Evolutionary conservation across 1,284 basidiomycete species (phyloP).

Genomic region (Boletus semigastroideus): DNA sequence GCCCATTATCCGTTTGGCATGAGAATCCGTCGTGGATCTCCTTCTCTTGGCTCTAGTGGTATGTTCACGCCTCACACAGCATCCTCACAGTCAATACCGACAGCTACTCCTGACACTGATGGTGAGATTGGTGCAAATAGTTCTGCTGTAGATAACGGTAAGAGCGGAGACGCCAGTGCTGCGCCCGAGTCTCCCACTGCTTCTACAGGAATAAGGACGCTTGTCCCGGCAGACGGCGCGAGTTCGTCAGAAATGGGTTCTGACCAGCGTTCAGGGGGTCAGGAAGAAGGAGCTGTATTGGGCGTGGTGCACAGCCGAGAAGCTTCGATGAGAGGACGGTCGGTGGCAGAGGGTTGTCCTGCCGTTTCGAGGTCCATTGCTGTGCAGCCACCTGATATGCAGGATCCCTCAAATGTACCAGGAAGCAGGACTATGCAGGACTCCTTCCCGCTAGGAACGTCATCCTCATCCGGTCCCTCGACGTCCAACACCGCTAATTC

Average conservation of each 20-base stretch:
- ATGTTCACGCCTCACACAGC: not conserved
- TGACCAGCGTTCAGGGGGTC: conserved; percentile 5
- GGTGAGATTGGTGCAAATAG: not conserved
- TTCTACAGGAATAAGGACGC: conserved; percentile 2
- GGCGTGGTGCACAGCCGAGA: conserved; percentile 26
- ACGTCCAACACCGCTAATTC: conserved; percentile 8
- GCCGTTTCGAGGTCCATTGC: conserved; percentile 16
- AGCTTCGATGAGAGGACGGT: conserved; percentile 12
- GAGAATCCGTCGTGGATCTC: conserved; percentile 2
- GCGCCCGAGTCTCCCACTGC: conserved; percentile 6
- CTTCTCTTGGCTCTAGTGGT: conserved; percentile 7
- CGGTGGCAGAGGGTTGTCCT: conserved; percentile 18
- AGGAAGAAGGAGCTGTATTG: conserved; percentile 10
- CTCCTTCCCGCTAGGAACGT: conserved; percentile 16
- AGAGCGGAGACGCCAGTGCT: not conserved
- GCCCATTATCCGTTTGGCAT: conserved; percentile 12
- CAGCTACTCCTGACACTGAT: conserved; percentile 8
- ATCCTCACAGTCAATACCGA: conserved; percentile 11
- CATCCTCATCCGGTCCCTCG: conserved; percentile 10
- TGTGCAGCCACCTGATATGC: conserved; percentile 23
- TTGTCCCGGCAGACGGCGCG: not conserved
- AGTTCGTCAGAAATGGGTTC: conserved; percentile 3
- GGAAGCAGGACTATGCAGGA: conserved; percentile 11
- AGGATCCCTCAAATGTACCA: conserved; percentile 26
- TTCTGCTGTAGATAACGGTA: conserved; percentile 7